Base-by-base conservation (phyloP, 2,329 filamentous ascomycete species). In the Cordyceps militaris region DNA sequence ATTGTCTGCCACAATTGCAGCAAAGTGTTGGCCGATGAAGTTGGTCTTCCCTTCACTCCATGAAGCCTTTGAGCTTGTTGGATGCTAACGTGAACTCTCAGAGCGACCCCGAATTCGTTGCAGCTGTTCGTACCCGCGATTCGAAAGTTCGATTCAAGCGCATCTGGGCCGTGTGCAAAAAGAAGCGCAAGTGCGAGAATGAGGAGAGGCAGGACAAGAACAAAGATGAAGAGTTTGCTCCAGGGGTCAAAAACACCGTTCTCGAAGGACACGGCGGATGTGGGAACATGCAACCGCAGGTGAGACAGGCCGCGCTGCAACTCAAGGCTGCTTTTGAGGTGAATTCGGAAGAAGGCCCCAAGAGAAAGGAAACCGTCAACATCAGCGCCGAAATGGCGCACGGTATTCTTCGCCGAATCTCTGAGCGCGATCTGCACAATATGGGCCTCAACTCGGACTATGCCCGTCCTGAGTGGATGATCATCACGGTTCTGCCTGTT, bases 1-100 rank as follows among this genome's bases (percentile, higher is more conserved):
- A 94, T 92, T 66, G 92, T 99, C 74, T 99, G 95, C 82, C 92
- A 96, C 78, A 97, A 95, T 75, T 99, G 95, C 81, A 93, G 92
- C 77, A 96, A 94, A 80, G 90, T 97, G 71, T 84, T 96, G 80
- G 88, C 91, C 76, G 92, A 97, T 83, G 89, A 91, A 87, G 93
- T 97, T 87, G 91, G 93, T 95, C 79, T 80, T 63, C 67, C 71
- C 69, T 70, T 58, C 79, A 78, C 79, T 79, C 78, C 72, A 69
- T 71, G 74, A 76, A 79, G 76, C 75, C 80, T 75, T 73, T 74
- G 70, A 69, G 69, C 69, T 76, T 74, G 76, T 70, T 73, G 76
- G 75, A 79, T 83, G 79, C 85, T 88, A 80, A 88, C 79, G 73
- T 74, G 65, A 66, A 72, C 71, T 74, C 71, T 76, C 71, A 96